phyloP scores from a whole-genome alignment of 2,329 filamentous ascomycete species.

The Monosporascus sp. region DNA sequence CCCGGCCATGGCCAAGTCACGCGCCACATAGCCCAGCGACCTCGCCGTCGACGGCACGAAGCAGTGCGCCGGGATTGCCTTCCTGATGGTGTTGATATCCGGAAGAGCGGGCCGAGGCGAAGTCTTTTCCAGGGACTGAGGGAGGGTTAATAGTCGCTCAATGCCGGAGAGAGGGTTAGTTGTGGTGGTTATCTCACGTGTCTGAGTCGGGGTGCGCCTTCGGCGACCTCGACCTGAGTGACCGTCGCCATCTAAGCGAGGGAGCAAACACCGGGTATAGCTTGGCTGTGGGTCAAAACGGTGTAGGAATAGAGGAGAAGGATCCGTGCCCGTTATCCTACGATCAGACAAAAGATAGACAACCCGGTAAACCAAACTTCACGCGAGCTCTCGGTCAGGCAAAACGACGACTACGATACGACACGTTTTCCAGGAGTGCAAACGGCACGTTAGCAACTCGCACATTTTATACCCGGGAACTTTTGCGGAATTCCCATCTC shows the following conservation, averaged over 20 bases:
- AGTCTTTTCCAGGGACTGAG: conserved; percentile 8
- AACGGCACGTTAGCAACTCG: neutral
- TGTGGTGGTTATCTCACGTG: conserved; percentile 5
- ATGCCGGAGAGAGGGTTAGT: neutral
- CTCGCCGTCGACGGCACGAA: conserved; percentile 49
- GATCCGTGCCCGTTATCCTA: neutral
- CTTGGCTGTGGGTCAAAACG: neutral
- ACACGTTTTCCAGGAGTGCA: neutral
- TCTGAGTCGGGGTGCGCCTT: conserved; percentile 8
- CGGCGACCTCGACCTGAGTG: conserved; percentile 13
- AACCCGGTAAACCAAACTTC: neutral
- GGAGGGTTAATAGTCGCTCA: neutral
- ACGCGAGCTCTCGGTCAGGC: neutral
- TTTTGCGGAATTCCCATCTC: neutral
- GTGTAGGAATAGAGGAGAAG: neutral
- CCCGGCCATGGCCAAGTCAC: conserved; percentile 47
- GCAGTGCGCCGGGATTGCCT: conserved; percentile 57
- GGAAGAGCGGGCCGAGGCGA: conserved; percentile 28
- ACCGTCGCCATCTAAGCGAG: conserved; percentile 10
- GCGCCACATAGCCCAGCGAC: conserved; percentile 51
- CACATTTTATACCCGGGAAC: neutral
- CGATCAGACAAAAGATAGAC: neutral
- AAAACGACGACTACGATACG: neutral
- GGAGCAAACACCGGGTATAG: neutral
- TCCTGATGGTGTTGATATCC: conserved; percentile 42